A percentile compares a stretch with the other conserved stretches of the same genome.
Evolutionary conservation across 139 green algal genomes (phyloP).

Genomic region (Tetradesmus obliquus): DNA sequence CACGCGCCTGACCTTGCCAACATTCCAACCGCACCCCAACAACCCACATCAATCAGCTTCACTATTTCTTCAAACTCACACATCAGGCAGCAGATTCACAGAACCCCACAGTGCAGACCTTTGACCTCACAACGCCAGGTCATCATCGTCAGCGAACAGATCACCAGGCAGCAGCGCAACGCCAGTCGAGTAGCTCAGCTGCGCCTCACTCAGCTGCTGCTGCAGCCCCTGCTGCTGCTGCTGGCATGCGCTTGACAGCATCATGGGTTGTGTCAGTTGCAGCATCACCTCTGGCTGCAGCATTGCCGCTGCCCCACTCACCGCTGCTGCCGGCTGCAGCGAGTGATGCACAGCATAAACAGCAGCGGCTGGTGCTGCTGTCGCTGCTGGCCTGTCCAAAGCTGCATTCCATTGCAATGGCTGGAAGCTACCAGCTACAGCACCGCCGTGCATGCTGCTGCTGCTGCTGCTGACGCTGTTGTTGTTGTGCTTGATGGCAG

Average conservation of each 20-base stretch:
- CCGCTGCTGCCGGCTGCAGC: background rate
- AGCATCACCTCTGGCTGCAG: background rate
- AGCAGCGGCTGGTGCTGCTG: background rate
- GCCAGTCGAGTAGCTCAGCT: background rate
- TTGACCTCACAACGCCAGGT: background rate
- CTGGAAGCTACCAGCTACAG: background rate
- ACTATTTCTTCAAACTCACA: too few species aligned
- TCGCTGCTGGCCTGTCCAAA: background rate
- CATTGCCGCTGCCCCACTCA: background rate
- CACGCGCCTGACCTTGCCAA: too few species aligned
- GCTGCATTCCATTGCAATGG: background rate
- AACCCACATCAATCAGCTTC: too few species aligned
- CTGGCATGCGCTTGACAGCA: background rate
- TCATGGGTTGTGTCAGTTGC: background rate
- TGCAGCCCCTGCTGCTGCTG: background rate
- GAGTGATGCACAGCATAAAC: background rate
- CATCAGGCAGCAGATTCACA: too few species aligned
- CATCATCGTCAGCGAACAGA: background rate
- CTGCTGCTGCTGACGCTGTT: background rate
- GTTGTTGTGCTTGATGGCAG: background rate
- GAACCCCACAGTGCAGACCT: too few species aligned
- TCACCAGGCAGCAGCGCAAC: background rate
- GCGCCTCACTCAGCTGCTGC: background rate
- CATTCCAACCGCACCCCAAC: too few species aligned
- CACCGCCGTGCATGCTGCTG: background rate